Evolutionary conservation across 768 basidiomycete genomes (phyloP).

Genomic region (Melanogaster broomeanus): DNA sequence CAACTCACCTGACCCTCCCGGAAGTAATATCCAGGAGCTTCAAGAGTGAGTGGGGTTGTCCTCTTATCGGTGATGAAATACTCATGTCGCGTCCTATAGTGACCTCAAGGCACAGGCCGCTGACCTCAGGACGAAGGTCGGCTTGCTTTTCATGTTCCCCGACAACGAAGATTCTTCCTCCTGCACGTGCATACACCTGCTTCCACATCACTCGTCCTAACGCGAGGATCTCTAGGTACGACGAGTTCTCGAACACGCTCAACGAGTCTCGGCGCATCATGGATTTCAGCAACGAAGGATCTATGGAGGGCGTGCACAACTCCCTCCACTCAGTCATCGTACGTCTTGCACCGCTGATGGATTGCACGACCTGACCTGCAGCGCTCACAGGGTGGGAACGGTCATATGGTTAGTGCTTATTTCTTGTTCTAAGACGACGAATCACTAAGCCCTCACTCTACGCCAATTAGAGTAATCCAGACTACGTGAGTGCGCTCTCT

Average conservation of each 20-base stretch:
- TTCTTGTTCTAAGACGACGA: background rate
- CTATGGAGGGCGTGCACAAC: slow-evolving; percentile 27
- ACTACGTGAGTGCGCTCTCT: slow-evolving; percentile 19
- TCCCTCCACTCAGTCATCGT: slow-evolving; percentile 19
- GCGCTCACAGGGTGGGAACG: slow-evolving; percentile 23
- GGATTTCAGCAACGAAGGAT: slow-evolving; percentile 13
- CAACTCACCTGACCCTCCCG: slow-evolving; percentile 8
- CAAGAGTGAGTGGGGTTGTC: slow-evolving; percentile 13
- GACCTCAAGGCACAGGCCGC: slow-evolving; percentile 14
- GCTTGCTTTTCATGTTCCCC: slow-evolving; percentile 21
- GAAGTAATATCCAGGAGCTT: slow-evolving; percentile 12
- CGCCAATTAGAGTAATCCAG: slow-evolving; percentile 12
- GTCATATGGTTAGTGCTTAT: slow-evolving; percentile 25
- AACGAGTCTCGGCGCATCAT: slow-evolving; percentile 18
- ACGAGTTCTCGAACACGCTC: slow-evolving; percentile 28
- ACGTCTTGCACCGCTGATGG: background rate
- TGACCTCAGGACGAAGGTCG: slow-evolving; percentile 12
- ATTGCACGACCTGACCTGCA: background rate
- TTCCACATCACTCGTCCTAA: background rate
- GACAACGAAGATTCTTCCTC: slow-evolving; percentile 8
- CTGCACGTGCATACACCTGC: slow-evolving; percentile 5
- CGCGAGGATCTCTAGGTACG: slow-evolving; percentile 18
- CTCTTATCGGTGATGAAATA: background rate
- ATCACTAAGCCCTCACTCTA: background rate
- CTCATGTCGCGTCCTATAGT: slow-evolving; percentile 6